Conservation (phyloP, 192 early-diverging fungal species). For the Coemansia sp. region DNA sequence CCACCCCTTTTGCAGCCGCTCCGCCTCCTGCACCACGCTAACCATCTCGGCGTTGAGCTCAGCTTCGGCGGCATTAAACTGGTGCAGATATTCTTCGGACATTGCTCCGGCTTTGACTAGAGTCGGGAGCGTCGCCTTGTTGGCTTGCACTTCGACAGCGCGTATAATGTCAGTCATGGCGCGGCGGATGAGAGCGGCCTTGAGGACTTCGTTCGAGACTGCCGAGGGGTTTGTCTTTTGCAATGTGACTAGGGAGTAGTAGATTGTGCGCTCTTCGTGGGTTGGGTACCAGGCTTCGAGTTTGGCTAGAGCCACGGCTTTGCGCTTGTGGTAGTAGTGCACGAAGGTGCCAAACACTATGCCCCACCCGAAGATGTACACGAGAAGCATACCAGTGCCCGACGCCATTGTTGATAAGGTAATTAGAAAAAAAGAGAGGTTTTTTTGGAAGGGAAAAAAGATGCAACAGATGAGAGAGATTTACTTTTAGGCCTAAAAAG, state of each 20-base stretch:
- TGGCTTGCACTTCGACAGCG: constrained; percentile 72
- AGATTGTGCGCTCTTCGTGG: constrained; percentile 65
- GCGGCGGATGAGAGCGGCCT: constrained; percentile 76
- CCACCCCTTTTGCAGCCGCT: constrained; percentile 80
- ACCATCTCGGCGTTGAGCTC: constrained; percentile 79
- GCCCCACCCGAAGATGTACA: constrained; percentile 58
- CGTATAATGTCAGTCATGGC: constrained; percentile 80
- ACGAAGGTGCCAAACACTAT: constrained; percentile 60
- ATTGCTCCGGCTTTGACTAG: constrained; percentile 80
- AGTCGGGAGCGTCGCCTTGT: constrained; percentile 74
- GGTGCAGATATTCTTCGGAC: constrained; percentile 80
- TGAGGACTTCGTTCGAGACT: constrained; percentile 63
- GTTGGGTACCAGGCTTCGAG: constrained; percentile 72
- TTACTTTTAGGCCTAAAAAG: too few species aligned
- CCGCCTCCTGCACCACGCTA: constrained; percentile 82
- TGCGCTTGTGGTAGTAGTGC: constrained; percentile 60
- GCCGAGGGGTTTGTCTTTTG: constrained; percentile 55
- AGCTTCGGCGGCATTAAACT: constrained; percentile 76
- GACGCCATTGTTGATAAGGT: constrained; percentile 45
- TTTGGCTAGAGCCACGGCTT: constrained; percentile 46
- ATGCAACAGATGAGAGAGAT: too few species aligned
- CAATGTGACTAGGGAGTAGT: constrained; percentile 64
- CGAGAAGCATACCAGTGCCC: constrained; percentile 52
- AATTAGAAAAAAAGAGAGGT: too few species aligned
- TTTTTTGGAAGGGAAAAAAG: too few species aligned